Conservation (phyloP, 2,329 filamentous ascomycete genomes). For the Scopulariopsis brevicaulis region DNA sequence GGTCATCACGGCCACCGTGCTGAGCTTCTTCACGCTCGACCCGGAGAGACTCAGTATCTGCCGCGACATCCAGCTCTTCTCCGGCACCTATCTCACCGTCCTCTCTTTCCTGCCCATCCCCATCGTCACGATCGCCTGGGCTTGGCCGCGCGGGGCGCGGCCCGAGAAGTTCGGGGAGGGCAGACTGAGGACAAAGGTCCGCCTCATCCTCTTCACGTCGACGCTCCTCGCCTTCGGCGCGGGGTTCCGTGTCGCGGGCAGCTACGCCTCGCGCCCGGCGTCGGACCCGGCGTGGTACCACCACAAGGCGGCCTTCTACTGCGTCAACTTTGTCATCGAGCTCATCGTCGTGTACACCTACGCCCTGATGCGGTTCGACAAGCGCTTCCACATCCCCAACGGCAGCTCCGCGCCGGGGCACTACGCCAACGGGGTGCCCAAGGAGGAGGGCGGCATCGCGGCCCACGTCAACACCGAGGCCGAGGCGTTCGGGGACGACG, state of each 20-base stretch:
- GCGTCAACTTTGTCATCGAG: conserved; percentile 69
- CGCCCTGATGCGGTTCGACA: conserved; percentile 57
- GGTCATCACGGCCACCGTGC: conserved; percentile 52
- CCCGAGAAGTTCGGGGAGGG: conserved; percentile 48
- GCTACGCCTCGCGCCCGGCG: conserved; percentile 37
- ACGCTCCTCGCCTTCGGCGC: conserved; percentile 57
- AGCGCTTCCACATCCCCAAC: conserved; percentile 64
- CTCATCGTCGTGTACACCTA: conserved; percentile 58
- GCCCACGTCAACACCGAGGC: conserved; percentile 2
- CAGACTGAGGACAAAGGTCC: conserved; percentile 53
- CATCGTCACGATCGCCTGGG: conserved; percentile 37
- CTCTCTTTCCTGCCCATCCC: conserved; percentile 53
- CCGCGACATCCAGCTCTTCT: conserved; percentile 53
- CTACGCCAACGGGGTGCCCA: neutral
- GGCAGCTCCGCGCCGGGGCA: conserved; percentile 46
- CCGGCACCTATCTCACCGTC: conserved; percentile 51
- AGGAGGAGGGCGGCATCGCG: neutral
- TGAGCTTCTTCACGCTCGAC: conserved; percentile 56
- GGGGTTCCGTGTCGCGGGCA: conserved; percentile 51
- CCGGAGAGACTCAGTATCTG: conserved; percentile 34
- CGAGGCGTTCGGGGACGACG: neutral
- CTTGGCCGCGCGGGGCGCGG: conserved; percentile 30
- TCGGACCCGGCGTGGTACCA: conserved; percentile 58
- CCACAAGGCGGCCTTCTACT: conserved; percentile 62
- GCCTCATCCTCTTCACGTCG: conserved; percentile 47